Evolutionary conservation across 2,329 filamentous ascomycete genomes (phyloP).

Genomic region (Apiospora saccharicola): DNA sequence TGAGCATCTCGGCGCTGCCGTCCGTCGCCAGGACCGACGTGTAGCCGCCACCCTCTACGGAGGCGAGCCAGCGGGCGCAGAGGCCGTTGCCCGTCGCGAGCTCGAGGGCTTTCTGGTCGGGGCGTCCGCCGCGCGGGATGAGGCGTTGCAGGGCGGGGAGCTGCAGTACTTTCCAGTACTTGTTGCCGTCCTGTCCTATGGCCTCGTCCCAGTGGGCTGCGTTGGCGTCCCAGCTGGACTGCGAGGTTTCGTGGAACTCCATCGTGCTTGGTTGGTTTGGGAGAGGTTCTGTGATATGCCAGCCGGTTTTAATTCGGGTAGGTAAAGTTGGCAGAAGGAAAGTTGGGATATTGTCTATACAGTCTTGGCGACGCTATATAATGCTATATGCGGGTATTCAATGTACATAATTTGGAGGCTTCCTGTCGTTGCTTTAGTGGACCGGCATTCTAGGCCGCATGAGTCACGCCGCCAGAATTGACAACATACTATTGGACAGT

Average conservation of each 20-base stretch:
- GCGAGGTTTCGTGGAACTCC: constrained; percentile 32
- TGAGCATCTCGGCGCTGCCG: constrained; percentile 50
- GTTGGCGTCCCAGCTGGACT: constrained; percentile 50
- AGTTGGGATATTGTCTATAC: not conserved
- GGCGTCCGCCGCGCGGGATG: constrained; percentile 35
- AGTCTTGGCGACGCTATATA: not conserved
- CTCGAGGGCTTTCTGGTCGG: constrained; percentile 48
- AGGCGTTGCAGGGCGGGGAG: constrained; percentile 50
- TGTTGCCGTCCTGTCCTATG: constrained; percentile 51
- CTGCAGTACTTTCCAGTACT: constrained; percentile 53
- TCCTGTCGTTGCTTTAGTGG: not conserved
- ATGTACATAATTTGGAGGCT: too few species aligned
- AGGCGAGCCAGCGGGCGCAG: constrained; percentile 52
- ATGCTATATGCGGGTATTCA: too few species aligned
- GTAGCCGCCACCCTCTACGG: constrained; percentile 33
- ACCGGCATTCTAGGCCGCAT: not conserved
- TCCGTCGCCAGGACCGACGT: constrained; percentile 53
- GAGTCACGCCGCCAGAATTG: not conserved
- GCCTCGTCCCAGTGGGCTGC: constrained; percentile 51
- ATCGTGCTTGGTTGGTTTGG: not conserved
- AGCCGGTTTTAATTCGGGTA: not conserved
- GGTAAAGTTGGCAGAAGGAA: not conserved
- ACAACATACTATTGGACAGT: not conserved
- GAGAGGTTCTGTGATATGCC: not conserved
- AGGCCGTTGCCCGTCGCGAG: constrained; percentile 60